Conservation (phyloP, 2,329 filamentous ascomycete genomes). For the Drechslera avenae region DNA sequence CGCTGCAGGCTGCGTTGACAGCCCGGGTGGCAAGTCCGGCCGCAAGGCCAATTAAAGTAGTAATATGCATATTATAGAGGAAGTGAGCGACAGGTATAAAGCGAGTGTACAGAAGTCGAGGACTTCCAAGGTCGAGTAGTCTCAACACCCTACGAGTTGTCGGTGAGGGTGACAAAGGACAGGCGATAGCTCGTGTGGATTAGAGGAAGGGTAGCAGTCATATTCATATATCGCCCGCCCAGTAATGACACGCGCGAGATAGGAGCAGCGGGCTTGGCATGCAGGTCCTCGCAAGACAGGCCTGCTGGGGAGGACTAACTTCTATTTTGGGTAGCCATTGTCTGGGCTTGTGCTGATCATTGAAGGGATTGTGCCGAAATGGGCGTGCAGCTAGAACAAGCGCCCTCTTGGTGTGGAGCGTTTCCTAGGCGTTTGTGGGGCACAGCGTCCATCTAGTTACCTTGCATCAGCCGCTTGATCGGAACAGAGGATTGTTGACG, state of each 20-base stretch:
- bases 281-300: constrained; percentile 25
- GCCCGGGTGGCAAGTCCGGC: constrained; percentile 34
- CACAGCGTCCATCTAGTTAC: constrained; percentile 10
- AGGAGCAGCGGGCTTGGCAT: constrained; percentile 35
- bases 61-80: constrained; percentile 37
- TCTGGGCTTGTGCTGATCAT: constrained; percentile 29
- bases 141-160: constrained; percentile 24
- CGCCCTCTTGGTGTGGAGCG: constrained; percentile 13
- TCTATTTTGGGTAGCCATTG: constrained; percentile 27
- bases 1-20: constrained; percentile 44
- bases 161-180: constrained; percentile 13
- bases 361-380: constrained; percentile 10
- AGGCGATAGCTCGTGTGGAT: constrained; percentile 31
- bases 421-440: constrained; percentile 25
- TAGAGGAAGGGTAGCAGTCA: constrained; percentile 8
- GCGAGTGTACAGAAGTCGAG: constrained; percentile 48
- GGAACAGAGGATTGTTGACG: no score
- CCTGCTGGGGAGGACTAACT: constrained; percentile 15
- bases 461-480: neutral
- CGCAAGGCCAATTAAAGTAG: constrained; percentile 40
- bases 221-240: constrained; percentile 31
- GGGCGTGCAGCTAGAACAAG: constrained; percentile 20
- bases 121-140: constrained; percentile 33
- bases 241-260: constrained; percentile 31
- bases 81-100: constrained; percentile 38